Evolutionary conservation across 495 filamentous ascomycete genomes (phyloP), one percentile per base, ranked within the genome.

Genomic region (Aspergillus coremiiformis): DNA sequence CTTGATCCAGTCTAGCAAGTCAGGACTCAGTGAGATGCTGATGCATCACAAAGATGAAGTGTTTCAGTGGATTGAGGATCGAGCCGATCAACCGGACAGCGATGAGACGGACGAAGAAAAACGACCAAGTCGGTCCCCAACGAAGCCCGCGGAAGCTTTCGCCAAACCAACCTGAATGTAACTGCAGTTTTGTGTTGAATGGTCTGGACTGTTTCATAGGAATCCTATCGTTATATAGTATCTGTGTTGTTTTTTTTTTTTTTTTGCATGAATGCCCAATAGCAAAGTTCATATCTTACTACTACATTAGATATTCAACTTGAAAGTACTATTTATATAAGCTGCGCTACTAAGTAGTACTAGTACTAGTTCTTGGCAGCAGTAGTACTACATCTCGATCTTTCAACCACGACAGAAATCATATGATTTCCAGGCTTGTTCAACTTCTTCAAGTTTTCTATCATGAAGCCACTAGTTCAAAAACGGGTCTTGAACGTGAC

Each of bases 21-120:
- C 63, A 10, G 74, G 77, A 0, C 64, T 89, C 22, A 78, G 77
- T n/a, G 71, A 77, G 21, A 88, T 89, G 84, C 74, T 89, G 65
- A 61, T 68, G 11, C 66, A 69, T 26, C 83, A 88, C 66, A 71
- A 75, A 27, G 57, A 66, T 1, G 80, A 85, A 14, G 80, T 79
- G 1, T 76, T 71, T 53, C 51, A 71, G 17, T 87, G 75, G 70
- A 73, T 87, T 41, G 39, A 62, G 48, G 72, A 69, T 9, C 74
- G 77, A 42, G 62, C 74, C 3, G 66, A 62, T 14, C 15, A 32
- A 12, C 55, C 59, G 1, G 61, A 68, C 21, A 57, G 60, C 5
- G 66, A 68, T 0, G 64, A 68, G 35, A 52, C 57, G 24, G 65
- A 71, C 4, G 65, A 68, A 23, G 66, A 67, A 20, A 59, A 45